phyloP scores from a whole-genome alignment of 306 rosid genomes.

The Vicia faba region DNA sequence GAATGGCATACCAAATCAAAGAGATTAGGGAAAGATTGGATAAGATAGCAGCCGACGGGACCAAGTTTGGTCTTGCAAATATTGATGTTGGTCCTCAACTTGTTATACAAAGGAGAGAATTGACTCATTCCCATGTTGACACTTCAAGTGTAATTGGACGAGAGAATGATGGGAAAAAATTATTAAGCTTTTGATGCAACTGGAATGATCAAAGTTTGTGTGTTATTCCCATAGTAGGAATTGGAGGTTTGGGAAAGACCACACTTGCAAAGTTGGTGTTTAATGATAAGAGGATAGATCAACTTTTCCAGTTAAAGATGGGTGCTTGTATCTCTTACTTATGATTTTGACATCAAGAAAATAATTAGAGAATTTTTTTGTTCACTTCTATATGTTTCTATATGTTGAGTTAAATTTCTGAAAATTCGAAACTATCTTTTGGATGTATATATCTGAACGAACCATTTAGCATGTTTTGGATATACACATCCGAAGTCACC shows the following conservation, averaged over 20 bases:
- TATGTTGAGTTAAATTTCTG: no score
- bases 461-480: no score
- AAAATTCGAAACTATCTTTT: no score
- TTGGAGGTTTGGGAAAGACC: constrained; percentile 5
- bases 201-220: background rate
- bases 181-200: background rate
- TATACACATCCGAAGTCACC: no score
- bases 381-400: no score
- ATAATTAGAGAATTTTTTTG: no score
- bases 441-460: no score
- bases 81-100: background rate
- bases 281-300: background rate
- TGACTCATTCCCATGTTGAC: background rate
- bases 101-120: background rate
- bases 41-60: background rate
- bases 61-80: background rate
- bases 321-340: background rate
- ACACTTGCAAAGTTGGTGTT: constrained; percentile 15
- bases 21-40: background rate
- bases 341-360: background rate
- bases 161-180: background rate
- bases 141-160: background rate
- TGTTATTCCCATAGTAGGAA: background rate
- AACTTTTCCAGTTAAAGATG: background rate
- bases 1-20: background rate